Evolutionary conservation across 2,329 filamentous ascomycete genomes (phyloP), one percentile per base, ranked within the genome.

Genomic region (Monosporascus sp.): DNA sequence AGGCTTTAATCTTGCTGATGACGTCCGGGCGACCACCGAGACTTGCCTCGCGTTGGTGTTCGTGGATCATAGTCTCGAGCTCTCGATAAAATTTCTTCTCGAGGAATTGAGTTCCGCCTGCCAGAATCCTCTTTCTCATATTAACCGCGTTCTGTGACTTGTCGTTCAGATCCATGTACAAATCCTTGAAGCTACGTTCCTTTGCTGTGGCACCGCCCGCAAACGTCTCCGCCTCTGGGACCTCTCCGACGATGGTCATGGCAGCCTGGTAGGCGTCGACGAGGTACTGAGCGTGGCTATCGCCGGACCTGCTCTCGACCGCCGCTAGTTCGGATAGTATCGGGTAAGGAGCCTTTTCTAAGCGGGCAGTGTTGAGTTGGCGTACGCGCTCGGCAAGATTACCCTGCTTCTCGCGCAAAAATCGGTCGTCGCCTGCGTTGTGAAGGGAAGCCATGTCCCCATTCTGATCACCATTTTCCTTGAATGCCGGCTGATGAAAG

Each of bases 1-100:
- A 99, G 7, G 90, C 94, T 65, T 90, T 90, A 65, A 97, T 87
- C 73, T 96, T 96, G 76, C 89, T 96, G 59, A 92, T 81, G 22
- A 90, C 83, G 51, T 92, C 90, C 1, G 94, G 94, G 41, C 91
- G 83, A 58, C 94, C 94, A 55, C 94, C 94, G 43, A 96, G 81
- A 65, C 89, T 89, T 31, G 94, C 93, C 66, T 97, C 92, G 52
- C 87, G 84, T 2, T 92, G 91, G 66, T 94, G 90, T 69, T 88
- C 95, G 39, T 82, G 79, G 55, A 99, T 87, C 41, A 88, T 76
- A 9, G 77, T 79, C 66, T 96, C 89, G 38, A 97, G 79, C 60
- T 93, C 85, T 48, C 79, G 77, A 66, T 88, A 85, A 69, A 96
- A 97, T 58, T 87, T 82, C 63, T 83, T 85, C 71, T 97, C 93